These are phyloP conservation scores for Rhodomyrtus psidioides DNA, from an alignment of 441 rosid species.

Conservation along the genomic window DNA sequence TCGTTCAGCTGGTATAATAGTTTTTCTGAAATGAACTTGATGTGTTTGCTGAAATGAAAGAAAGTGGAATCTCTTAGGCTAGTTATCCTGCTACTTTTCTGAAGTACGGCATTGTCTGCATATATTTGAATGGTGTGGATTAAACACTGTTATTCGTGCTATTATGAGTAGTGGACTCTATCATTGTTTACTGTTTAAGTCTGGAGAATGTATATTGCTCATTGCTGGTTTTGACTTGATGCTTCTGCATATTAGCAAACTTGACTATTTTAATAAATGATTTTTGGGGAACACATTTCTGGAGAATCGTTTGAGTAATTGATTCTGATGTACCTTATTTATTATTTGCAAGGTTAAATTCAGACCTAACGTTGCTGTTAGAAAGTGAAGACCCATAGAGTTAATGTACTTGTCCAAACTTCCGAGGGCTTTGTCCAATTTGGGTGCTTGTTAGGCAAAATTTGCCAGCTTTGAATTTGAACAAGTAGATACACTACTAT, in stretches of 20 bases:
- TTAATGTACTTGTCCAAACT: neutral
- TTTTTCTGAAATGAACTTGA: neutral
- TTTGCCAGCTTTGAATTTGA: neutral
- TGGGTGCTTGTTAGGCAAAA: neutral
- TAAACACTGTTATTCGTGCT: neutral
- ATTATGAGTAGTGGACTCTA: neutral
- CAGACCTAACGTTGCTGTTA: neutral
- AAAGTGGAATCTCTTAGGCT: neutral
- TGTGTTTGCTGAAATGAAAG: neutral
- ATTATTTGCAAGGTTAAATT: neutral
- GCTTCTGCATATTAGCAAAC: neutral
- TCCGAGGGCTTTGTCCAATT: neutral
- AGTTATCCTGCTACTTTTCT: neutral
- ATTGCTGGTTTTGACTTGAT: neutral
- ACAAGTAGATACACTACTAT: neutral
- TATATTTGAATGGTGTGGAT: neutral
- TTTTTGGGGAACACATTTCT: neutral
- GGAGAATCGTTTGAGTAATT: neutral
- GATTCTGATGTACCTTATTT: neutral
- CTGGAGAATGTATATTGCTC: neutral
- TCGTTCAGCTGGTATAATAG: slow-evolving; percentile 84
- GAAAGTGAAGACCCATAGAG: neutral
- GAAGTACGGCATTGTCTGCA: neutral
- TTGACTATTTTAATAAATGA: neutral
- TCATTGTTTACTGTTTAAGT: neutral